Base-by-base conservation (phyloP, 768 basidiomycete species). In the Mrakia blollopis region DNA sequence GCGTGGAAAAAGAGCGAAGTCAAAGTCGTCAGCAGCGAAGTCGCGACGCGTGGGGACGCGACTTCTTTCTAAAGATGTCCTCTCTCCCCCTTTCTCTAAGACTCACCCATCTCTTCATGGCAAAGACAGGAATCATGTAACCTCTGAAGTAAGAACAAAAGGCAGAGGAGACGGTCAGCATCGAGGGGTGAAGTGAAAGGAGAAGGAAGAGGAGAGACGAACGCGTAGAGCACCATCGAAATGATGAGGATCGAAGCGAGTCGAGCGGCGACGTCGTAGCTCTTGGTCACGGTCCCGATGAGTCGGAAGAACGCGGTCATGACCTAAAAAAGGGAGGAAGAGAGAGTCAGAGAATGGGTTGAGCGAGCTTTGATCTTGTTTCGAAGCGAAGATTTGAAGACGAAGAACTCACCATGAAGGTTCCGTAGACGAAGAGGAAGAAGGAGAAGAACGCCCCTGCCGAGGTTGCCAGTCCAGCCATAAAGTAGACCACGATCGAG, bases 271-370 rank as follows among this genome's bases (percentile, higher is more conserved):
- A 76, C 76, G 63, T 69, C 60, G 63, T 80, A 73, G n/a, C 65
- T 52, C 35, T 62, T 63, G 9, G 75, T 76, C 14, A 76, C 67
- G 0, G 69, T 71, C 18, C 71, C 80, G 13, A 79, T 47, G 5
- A 72, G 47, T 4, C 80, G 77, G 80, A 81, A 81, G 72, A 81
- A 78, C 32, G 78, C 62, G 0, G 76, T 76, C 67, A 80, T 78
- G 70, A 79, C 50, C 23, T 28, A 47, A 44, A 28, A 14, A 18
- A 23, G 23, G 39, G 28, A 8, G 63, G 3, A 35, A 57, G 57
- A n/a, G 57, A n/a, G 61, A 13, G 32, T 6, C 61, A 21, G 21
- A n/a, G n/a, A n/a, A n/a, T n/a, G n/a, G n/a, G n/a, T n/a, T n/a
- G n/a, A n/a, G n/a, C n/a, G n/a, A n/a, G n/a, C n/a, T n/a, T n/a